These are phyloP conservation scores for Fraxinus latifolia DNA, from an alignment of 305 asterid species.

Conservation along the genomic window DNA sequence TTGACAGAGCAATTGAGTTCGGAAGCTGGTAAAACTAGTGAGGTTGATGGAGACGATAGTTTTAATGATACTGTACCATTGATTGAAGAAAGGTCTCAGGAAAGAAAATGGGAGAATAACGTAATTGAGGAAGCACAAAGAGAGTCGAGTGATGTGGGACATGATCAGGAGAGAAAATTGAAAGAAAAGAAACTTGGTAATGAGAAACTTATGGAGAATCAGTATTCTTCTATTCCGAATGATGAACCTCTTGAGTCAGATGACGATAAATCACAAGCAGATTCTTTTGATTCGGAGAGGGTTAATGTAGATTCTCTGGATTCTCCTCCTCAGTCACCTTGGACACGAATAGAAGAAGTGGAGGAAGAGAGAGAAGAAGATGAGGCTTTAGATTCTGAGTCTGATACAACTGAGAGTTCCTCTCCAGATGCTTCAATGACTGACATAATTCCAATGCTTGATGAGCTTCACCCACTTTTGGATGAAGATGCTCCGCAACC, in stretches of 20 bases:
- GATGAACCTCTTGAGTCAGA: slow-evolving; percentile 48
- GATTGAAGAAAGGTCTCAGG: slow-evolving; percentile 33
- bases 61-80: slow-evolving; percentile 27
- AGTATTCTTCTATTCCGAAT: slow-evolving; percentile 34
- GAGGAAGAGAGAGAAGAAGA: slow-evolving; percentile 37
- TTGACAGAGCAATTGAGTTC: slow-evolving; percentile 16
- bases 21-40: slow-evolving; percentile 22
- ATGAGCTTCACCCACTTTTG: slow-evolving; percentile 88
- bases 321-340: slow-evolving; percentile 77
- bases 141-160: slow-evolving; percentile 30
- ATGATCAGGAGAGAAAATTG: slow-evolving; percentile 29
- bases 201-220: slow-evolving; percentile 36
- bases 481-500: slow-evolving; percentile 60
- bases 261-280: slow-evolving; percentile 60
- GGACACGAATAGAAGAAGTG: slow-evolving; percentile 52
- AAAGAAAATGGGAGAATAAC: slow-evolving; percentile 31
- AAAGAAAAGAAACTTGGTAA: slow-evolving; percentile 38
- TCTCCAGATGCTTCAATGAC: slow-evolving; percentile 97
- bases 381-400: slow-evolving; percentile 48
- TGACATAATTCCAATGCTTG: slow-evolving; percentile 89
- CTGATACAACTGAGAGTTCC: slow-evolving; percentile 80
- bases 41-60: slow-evolving; percentile 31
- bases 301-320: slow-evolving; percentile 66
- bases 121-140: slow-evolving; percentile 31
- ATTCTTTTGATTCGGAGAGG: slow-evolving; percentile 68